Conservation (phyloP, 2,329 filamentous ascomycete genomes). For the Claviceps cyperi region DNA sequence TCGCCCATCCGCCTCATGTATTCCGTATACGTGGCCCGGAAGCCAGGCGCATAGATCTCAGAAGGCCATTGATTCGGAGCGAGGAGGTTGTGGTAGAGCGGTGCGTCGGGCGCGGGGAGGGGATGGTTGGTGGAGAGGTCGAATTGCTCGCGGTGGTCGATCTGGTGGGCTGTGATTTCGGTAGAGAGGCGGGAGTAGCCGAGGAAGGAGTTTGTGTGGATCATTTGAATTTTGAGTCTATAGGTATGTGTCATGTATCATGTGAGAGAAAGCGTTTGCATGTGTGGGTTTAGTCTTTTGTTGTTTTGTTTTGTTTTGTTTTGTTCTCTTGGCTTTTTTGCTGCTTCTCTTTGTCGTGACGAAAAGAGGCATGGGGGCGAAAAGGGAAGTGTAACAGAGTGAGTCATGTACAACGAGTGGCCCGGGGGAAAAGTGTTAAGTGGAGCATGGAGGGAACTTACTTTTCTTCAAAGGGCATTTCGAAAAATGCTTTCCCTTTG, state of each 20-base stretch:
- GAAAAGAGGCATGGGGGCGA: background rate
- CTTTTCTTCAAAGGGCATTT: slow-evolving; percentile 64
- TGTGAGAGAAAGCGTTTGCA: too few species aligned
- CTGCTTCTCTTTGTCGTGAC: background rate
- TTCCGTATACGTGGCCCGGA: slow-evolving; percentile 53
- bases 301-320: too few species aligned
- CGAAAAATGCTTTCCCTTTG: slow-evolving; percentile 61
- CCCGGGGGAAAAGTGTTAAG: background rate
- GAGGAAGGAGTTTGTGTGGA: slow-evolving; percentile 57
- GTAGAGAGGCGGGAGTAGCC: slow-evolving; percentile 53
- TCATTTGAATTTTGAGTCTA: slow-evolving; percentile 56
- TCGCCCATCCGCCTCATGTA: slow-evolving; percentile 65
- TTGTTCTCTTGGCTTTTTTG: background rate
- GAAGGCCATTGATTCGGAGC: slow-evolving; percentile 74
- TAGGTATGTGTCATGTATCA: too few species aligned
- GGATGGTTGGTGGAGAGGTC: slow-evolving; percentile 72
- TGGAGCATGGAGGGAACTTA: slow-evolving; percentile 15
- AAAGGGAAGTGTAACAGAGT: background rate
- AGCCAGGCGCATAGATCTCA: slow-evolving; percentile 44
- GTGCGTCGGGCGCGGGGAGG: slow-evolving; percentile 44
- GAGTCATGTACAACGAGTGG: background rate
- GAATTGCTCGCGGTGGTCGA: slow-evolving; percentile 75
- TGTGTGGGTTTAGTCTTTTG: background rate
- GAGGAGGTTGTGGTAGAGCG: slow-evolving; percentile 60
- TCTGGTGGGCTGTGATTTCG: slow-evolving; percentile 57